Evolutionary conservation across 2,329 filamentous ascomycete species (phyloP), one percentile per base, ranked within the genome.

Genomic region (Rutstroemia sp.): DNA sequence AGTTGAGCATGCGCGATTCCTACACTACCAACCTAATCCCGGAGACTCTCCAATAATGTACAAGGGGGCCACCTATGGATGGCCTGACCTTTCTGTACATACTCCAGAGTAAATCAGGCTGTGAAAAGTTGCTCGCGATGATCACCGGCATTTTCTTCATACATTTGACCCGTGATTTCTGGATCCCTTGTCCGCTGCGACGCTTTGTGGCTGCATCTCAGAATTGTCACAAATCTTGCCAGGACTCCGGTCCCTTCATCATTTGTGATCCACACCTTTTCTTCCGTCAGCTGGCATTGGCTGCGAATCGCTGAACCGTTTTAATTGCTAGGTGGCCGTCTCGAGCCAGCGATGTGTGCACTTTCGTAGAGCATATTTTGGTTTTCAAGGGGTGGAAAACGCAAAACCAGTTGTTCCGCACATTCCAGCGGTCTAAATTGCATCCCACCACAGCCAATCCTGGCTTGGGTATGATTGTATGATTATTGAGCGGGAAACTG

Each of bases 131-230:
- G 6, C 10, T 49, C 40, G 39, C 12, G 27, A 38, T 48, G 42
- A 54, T 48, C 48, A 50, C 39, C 34, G 51, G 44, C 51, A 34
- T 25, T 19, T 25, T 48, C 17, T 36, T 27, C 30, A 30, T n/a
- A 38, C 38, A 17, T 27, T 54, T 40, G 44, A 54, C 44, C 51
- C 21, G 45, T 54, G 52, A 54, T 54, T 54, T 27, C 49, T 27
- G 21, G 6, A n/a, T 19, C 27, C 21, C 16, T 16, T 48, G 25
- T 21, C 4, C 25, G 21, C 25, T 48, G 7, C 23, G 10, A 54
- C 30, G 48, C 36, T 54, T 49, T 54, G 36, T 54, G 52, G 52
- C 52, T 48, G 52, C 48, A 49, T 40, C 40, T 40, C 51, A 14
- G n/a, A 40, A n/a, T 40, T 40, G 25, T 27, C 6, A 42, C 30